A percentile compares a stretch with the other conserved stretches of the same genome.
Evolutionary conservation across 306 rosid genomes (phyloP).

Genomic region (Trichosanthes cucumerina): DNA sequence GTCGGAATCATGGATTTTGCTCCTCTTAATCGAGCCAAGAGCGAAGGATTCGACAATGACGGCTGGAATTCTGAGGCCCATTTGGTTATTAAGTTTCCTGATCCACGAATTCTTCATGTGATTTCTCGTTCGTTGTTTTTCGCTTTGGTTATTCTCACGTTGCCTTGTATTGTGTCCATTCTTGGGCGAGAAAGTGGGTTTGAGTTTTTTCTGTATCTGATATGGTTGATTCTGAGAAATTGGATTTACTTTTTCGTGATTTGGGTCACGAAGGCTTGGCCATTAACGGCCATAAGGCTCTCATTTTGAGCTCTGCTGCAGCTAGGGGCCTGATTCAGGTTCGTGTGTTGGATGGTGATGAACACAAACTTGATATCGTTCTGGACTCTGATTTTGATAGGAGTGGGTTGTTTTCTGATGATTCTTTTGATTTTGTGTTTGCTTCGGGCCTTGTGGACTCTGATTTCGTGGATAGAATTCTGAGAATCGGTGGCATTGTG

Average conservation of each 20-base stretch:
- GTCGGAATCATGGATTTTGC: slow-evolving; percentile 15
- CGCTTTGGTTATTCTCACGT: slow-evolving; percentile 34
- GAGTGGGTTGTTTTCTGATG: slow-evolving; percentile 25
- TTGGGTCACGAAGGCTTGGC: slow-evolving; percentile 45
- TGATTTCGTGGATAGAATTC: slow-evolving; percentile 35
- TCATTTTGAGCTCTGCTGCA: slow-evolving; percentile 33
- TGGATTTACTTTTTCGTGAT: slow-evolving; percentile 40
- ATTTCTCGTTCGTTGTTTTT: slow-evolving; percentile 46
- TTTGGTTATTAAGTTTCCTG: slow-evolving; percentile 39
- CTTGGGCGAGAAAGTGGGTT: slow-evolving; percentile 13
- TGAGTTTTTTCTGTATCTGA: slow-evolving; percentile 14
- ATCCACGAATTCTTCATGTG: slow-evolving; percentile 33
- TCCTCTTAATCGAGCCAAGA: slow-evolving; percentile 10
- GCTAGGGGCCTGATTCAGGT: slow-evolving; percentile 15
- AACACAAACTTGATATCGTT: slow-evolving; percentile 18
- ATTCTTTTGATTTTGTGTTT: slow-evolving; percentile 48
- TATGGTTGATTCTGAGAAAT: slow-evolving; percentile 14
- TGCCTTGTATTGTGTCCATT: slow-evolving; percentile 33
- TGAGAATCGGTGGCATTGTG: slow-evolving; percentile 49
- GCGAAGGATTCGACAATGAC: slow-evolving; percentile 19
- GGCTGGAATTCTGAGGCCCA: slow-evolving; percentile 22
- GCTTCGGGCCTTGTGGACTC: slow-evolving; percentile 20
- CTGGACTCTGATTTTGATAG: slow-evolving; percentile 28
- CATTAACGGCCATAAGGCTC: slow-evolving; percentile 29
- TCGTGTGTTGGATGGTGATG: neutral